Base-by-base conservation (phyloP, 331 rosid species). In the Saraca asoca region DNA sequence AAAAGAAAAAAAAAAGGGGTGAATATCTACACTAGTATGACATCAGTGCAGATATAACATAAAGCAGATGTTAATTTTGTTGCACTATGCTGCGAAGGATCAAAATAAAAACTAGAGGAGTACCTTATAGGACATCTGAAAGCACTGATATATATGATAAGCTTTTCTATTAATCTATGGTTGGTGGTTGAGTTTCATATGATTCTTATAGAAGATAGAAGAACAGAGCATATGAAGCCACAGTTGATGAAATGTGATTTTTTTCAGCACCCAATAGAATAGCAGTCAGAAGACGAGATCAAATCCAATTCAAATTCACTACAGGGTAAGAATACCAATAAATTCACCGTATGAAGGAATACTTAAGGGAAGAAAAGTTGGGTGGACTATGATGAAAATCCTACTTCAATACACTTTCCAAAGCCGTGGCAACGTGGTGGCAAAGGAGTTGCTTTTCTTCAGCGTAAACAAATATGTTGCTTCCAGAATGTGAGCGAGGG, bases 61-160 rank as follows among this genome's bases (percentile, higher is more conserved):
- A 15, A 50, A 42, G 51, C 52, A 54, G 38, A 59, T 15, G 12
- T 62, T 44, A 12, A 38, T 53, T 20, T 13, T 6, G 44, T 64
- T 44, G 64, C 71, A 78, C 35, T 45, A 66, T 39, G 54, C 55
- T 10, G 20, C 59, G 24, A 64, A 18, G 24, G 34, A 65, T n/a
- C 46, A 14, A 13, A 18, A 37, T 18, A 33, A 14, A 33, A 62
- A 54, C 54, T 63, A 24, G 33, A 66, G 29, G 10, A 39, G 38
- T 12, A 58, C 15, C 61, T 1, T n/a, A 5, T 37, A 53, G 60
- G 53, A 61, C 44, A 55, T 61, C 51, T n/a, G 43, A 43, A 43
- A 18, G 37, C 31, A 46, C 53, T 58, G 24, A 19, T 12, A 24
- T 24, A 1, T 3, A 1, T 3, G 31, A 1, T 24, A 24, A 24